Evolutionary conservation across 345 rosid species (phyloP).

Genomic region (Pelargonium nanum): DNA sequence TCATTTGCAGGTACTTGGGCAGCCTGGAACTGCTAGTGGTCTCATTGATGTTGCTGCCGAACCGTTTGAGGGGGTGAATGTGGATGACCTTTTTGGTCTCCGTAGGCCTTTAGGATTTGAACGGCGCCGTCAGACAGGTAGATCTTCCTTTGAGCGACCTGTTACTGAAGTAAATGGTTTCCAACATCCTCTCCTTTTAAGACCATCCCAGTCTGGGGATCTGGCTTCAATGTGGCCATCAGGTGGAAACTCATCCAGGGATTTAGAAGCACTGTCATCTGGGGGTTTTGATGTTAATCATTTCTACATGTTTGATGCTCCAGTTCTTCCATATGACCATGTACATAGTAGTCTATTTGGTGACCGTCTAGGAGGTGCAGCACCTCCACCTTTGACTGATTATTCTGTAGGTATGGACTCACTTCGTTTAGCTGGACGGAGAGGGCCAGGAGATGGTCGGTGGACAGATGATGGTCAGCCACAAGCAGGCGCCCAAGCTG

Average conservation of each 20-base stretch:
- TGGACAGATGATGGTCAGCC: conserved; percentile 98
- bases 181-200: conserved; percentile 80
- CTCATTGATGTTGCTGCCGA: conserved; percentile 85
- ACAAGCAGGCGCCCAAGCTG: conserved; percentile 66
- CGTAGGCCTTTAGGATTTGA: conserved; percentile 87
- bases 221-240: conserved; percentile 52
- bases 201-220: conserved; percentile 72
- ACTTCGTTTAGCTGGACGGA: conserved; percentile 48
- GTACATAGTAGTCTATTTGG: conserved; percentile 53
- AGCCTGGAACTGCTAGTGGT: conserved; percentile 60
- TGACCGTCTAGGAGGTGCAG: conserved; percentile 54
- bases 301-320: conserved; percentile 90
- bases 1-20: conserved; percentile 83
- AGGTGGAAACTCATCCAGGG: conserved; percentile 59
- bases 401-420: conserved; percentile 73
- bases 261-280: conserved; percentile 55
- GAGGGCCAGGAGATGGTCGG: conserved; percentile 78
- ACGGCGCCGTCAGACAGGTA: conserved; percentile 65
- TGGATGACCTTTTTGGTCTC: conserved; percentile 84
- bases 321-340: conserved; percentile 72
- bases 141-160: conserved; percentile 67
- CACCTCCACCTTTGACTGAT: conserved; percentile 70
- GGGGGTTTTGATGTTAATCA: conserved; percentile 74
- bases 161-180: conserved; percentile 68
- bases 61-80: conserved; percentile 92